A percentile compares a stretch with the other conserved stretches of the same genome.
phyloP scores from a whole-genome alignment of 208 protist genomes.

The Herpetomonas samuelpessoai region DNA sequence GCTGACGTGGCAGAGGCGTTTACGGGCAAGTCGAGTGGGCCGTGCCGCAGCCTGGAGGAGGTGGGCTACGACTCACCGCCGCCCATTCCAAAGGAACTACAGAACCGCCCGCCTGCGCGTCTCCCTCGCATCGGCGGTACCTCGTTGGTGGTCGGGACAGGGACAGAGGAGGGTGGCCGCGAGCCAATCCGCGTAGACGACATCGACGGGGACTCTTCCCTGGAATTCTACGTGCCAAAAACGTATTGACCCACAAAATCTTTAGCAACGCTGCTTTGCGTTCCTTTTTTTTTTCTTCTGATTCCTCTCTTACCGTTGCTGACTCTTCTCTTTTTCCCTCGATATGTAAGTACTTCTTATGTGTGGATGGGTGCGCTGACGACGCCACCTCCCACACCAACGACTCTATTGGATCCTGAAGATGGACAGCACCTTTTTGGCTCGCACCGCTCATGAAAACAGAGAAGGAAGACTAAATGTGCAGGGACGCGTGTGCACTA shows the following conservation, averaged over 20 bases:
- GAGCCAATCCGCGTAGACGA: constrained; percentile 58
- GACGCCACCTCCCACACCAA: no score
- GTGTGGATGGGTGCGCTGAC: no score
- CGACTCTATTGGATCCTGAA: no score
- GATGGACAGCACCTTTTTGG: no score
- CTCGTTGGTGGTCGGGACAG: constrained; percentile 75
- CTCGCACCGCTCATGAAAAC: no score
- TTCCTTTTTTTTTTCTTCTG: constrained; percentile 6
- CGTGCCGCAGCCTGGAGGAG: constrained; percentile 80
- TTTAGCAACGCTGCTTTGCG: background rate
- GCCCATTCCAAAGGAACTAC: constrained; percentile 61
- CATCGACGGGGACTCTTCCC: constrained; percentile 31
- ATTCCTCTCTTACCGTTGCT: background rate
- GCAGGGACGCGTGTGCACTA: no score
- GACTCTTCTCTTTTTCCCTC: constrained; percentile 1
- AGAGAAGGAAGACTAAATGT: no score
- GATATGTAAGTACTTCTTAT: background rate
- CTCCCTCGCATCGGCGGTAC: constrained; percentile 70
- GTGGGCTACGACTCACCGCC: constrained; percentile 77
- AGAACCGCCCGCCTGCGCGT: constrained; percentile 55
- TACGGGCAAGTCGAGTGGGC: constrained; percentile 51
- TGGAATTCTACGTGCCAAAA: constrained; percentile 41
- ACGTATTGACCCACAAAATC: constrained; percentile 17
- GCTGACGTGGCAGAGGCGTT: constrained; percentile 53
- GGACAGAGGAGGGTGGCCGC: constrained; percentile 52